A percentile compares a stretch with the other conserved stretches of the same genome.
Conservation (phyloP, 768 basidiomycete species). For the Lactarius evosmus region DNA sequence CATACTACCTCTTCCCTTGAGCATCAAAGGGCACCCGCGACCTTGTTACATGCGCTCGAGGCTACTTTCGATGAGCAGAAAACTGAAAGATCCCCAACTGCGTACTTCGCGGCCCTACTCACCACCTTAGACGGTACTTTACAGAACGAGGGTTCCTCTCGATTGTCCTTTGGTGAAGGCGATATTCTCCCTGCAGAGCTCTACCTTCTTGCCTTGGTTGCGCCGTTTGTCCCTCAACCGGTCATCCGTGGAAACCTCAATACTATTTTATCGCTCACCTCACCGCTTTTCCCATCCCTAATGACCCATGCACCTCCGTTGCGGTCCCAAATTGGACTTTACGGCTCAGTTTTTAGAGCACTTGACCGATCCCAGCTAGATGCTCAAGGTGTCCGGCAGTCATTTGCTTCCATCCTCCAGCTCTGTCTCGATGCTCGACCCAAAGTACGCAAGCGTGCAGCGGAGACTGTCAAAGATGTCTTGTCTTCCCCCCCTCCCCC, state of each 20-base stretch:
- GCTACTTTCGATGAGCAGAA: constrained; percentile 68
- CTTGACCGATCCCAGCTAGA: constrained; percentile 73
- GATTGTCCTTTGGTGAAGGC: constrained; percentile 50
- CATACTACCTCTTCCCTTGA: constrained; percentile 77
- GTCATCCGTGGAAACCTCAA: constrained; percentile 75
- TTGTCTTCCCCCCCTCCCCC: constrained; percentile 77
- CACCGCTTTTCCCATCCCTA: constrained; percentile 73
- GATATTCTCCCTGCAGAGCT: constrained; percentile 80
- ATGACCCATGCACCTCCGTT: constrained; percentile 68
- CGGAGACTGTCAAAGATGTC: constrained; percentile 78
- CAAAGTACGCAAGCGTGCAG: constrained; percentile 89
- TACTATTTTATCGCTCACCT: constrained; percentile 67
- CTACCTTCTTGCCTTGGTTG: constrained; percentile 76
- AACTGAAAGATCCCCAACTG: constrained; percentile 70
- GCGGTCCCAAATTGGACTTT: constrained; percentile 81
- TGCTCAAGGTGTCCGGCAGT: constrained; percentile 63
- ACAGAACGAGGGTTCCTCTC: constrained; percentile 48
- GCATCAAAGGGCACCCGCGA: constrained; percentile 88
- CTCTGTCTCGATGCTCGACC: constrained; percentile 85
- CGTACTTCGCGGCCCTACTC: constrained; percentile 91
- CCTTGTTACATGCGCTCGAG: constrained; percentile 81
- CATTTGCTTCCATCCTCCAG: constrained; percentile 81
- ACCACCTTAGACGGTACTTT: constrained; percentile 80
- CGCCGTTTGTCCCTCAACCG: constrained; percentile 74
- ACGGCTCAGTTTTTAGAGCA: constrained; percentile 62